A percentile compares a stretch with the other conserved stretches of the same genome.
phyloP scores from a whole-genome alignment of 352 stramenopile species.

The Phytophthora foliorum region DNA sequence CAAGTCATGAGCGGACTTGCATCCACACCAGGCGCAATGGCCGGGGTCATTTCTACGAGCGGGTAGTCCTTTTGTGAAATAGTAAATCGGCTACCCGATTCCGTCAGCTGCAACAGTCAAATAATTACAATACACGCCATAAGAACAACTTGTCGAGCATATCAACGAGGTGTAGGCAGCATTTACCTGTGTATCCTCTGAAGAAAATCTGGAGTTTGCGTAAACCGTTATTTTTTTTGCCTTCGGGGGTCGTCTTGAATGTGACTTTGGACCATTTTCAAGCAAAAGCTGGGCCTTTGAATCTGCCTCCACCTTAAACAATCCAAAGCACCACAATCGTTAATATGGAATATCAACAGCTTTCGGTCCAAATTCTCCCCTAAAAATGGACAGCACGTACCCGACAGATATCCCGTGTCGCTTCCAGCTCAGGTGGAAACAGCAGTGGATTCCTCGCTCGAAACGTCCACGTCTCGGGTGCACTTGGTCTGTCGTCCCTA shows the following conservation, averaged over 20 bases:
- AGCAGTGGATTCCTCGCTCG: slow-evolving; percentile 80
- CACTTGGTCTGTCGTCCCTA: slow-evolving; percentile 66
- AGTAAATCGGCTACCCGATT: background rate
- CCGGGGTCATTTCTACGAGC: slow-evolving; percentile 84
- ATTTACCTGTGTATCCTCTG: slow-evolving; percentile 34
- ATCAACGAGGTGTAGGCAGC: background rate
- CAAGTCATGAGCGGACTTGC: slow-evolving; percentile 88
- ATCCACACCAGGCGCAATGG: slow-evolving; percentile 76
- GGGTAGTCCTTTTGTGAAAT: slow-evolving; percentile 39
- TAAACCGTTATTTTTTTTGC: slow-evolving; percentile 68
- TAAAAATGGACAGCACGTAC: slow-evolving; percentile 34
- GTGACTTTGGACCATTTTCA: slow-evolving; percentile 46
- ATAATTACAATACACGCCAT: background rate
- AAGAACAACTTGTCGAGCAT: background rate
- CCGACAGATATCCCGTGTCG: slow-evolving; percentile 67
- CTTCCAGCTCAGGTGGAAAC: slow-evolving; percentile 76
- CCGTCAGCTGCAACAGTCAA: slow-evolving; percentile 5
- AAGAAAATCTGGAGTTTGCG: slow-evolving; percentile 77
- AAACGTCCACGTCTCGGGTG: slow-evolving; percentile 80
- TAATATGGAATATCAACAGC: too few relatives aligned
- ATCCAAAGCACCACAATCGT: background rate
- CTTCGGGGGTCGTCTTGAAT: slow-evolving; percentile 37
- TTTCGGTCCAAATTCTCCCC: too few relatives aligned
- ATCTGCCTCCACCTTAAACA: slow-evolving; percentile 35
- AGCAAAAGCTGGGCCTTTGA: slow-evolving; percentile 43